Evolutionary conservation across 352 stramenopile genomes (phyloP), one percentile per base, ranked within the genome.

Genomic region (Phytophthora idaei): DNA sequence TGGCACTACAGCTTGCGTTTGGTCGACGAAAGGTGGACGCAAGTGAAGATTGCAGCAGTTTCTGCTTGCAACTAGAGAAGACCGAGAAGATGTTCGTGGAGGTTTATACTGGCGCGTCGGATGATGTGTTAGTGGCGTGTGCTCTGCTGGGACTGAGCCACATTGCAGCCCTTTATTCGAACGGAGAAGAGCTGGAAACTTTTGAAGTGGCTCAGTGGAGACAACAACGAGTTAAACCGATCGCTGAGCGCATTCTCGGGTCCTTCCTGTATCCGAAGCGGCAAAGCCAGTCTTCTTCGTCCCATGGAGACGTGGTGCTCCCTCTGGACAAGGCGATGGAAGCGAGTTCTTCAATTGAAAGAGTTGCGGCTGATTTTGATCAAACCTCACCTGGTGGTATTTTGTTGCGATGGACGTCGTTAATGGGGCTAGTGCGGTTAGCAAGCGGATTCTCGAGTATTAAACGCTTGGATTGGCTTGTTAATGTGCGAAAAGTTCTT

Each of bases 401-500:
- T 52, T 54, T 76, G 56, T 17, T 59, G 42, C 66, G 57, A 31
- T 87, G 78, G 78, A 58, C 63, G 12, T 71, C 76, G 14, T 64
- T 76, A 10, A 66, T 83, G 48, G 76, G 68, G 1, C 28, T 87
- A 48, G 63, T 69, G 17, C 69, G 52, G 5, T 39, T 87, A 49
- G 64, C 63, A 28, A 52, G 31, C 39, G 65, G 64, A 8, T 80
- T 87, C 36, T 55, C 71, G 29, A 45, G 15, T 5, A 70, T 85
- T 41, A 62, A 67, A 36, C 53, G 66, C 6, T 29, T 78, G 49
- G 54, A 74, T 21, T 90, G 82, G 82, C 74, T 90, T 9, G 34
- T 45, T 14, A 81, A 81, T 46, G 9, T 89, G 21, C 76, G 53
- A 44, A 34, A n/a, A 15, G 11, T 85, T 42, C 59, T 91, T 47